Conservation (phyloP, 192 early-diverging fungal species). For the Backusella westeae region DNA sequence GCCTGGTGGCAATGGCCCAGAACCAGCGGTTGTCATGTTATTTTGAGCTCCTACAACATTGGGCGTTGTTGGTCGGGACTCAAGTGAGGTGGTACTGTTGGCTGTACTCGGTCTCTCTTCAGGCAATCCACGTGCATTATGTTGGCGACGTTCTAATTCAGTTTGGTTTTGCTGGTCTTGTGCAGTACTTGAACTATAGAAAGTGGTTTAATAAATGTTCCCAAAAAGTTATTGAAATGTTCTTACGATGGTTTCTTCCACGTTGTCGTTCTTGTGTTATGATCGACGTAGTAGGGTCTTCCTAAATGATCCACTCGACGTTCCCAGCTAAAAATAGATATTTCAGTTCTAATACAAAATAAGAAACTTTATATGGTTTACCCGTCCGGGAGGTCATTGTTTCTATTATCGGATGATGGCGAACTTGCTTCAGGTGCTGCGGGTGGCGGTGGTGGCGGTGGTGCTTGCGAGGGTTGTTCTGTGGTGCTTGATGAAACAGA, state of each 20-base stretch:
- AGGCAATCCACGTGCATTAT: slow-evolving; percentile 80
- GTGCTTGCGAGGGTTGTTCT: background rate
- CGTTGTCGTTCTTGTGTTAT: slow-evolving; percentile 90
- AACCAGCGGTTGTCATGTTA: slow-evolving; percentile 50
- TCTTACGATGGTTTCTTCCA: slow-evolving; percentile 67
- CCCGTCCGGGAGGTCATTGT: slow-evolving; percentile 23
- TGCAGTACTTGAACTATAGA: slow-evolving; percentile 27
- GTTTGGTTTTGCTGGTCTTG: slow-evolving; percentile 53
- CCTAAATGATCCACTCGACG: slow-evolving; percentile 88
- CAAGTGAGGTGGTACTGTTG: slow-evolving; percentile 15
- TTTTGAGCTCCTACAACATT: slow-evolving; percentile 35
- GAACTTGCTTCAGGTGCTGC: background rate
- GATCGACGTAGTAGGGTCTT: slow-evolving; percentile 97
- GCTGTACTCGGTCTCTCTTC: slow-evolving; percentile 44
- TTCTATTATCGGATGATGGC: slow-evolving; percentile 3
- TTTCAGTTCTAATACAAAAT: slow-evolving; percentile 73
- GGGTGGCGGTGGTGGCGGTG: slow-evolving; percentile 4
- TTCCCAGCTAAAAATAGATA: slow-evolving; percentile 71
- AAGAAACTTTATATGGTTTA: background rate
- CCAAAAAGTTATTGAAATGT: background rate
- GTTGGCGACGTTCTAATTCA: slow-evolving; percentile 70
- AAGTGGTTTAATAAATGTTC: background rate
- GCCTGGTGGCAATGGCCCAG: slow-evolving; percentile 75
- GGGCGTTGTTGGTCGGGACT: slow-evolving; percentile 53
- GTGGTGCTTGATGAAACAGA: background rate